These are phyloP conservation scores for Flaveria sonorensis DNA, from an alignment of 129 eudicot species.

Conservation along the genomic window DNA sequence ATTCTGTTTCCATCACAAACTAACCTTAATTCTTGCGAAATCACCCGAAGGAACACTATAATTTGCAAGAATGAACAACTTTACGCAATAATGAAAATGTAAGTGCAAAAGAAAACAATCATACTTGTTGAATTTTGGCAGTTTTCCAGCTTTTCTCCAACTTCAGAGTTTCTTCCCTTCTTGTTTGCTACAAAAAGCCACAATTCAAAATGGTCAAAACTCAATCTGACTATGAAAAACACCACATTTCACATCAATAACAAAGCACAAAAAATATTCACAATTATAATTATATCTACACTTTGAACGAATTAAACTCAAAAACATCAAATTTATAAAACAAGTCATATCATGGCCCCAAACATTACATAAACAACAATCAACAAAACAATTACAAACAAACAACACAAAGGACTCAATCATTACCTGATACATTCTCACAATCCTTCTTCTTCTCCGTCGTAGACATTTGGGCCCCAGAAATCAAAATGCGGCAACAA, in stretches of 20 bases:
- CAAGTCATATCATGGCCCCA: constrained; percentile 19
- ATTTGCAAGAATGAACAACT: background rate
- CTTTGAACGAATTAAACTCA: background rate
- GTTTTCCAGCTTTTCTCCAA: constrained; percentile 25
- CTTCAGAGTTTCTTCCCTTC: constrained; percentile 13
- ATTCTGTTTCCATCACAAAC: constrained; percentile 4
- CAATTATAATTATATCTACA: background rate
- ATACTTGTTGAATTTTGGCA: constrained; percentile 25
- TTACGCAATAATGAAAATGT: background rate
- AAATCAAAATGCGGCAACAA: constrained; percentile 25
- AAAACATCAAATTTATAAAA: constrained; percentile 15
- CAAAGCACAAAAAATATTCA: background rate
- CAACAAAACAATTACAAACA: background rate
- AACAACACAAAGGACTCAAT: constrained; percentile 8
- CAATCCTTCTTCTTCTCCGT: constrained; percentile 20
- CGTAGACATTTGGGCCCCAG: constrained; percentile 33
- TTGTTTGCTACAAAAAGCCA: constrained; percentile 11
- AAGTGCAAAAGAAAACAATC: constrained; percentile 27
- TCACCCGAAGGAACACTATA: background rate
- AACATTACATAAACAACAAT: constrained; percentile 17
- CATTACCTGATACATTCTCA: constrained; percentile 31
- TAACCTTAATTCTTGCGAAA: constrained; percentile 9
- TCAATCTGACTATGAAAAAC: background rate
- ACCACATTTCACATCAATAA: background rate
- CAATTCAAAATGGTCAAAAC: background rate